Conservation (phyloP, 2,329 filamentous ascomycete species). For the Mycocentrospora acerina region DNA sequence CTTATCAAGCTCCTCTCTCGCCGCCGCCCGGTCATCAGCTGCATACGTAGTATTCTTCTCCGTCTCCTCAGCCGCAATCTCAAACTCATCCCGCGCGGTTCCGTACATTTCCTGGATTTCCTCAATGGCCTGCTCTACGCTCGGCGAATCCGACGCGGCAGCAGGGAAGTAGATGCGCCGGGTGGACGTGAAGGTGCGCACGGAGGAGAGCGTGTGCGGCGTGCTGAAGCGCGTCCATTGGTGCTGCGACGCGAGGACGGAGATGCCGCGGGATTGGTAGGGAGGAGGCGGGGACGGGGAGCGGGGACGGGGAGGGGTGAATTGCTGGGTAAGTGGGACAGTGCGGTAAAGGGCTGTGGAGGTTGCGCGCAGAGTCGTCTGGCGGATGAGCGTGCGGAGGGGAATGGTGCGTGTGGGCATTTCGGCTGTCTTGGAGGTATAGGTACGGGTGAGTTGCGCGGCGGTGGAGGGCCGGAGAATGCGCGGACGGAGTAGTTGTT, state of each 20-base stretch:
- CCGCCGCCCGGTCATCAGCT: slow-evolving; percentile 55
- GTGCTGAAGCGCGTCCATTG: slow-evolving; percentile 40
- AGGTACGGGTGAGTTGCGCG: slow-evolving; percentile 11
- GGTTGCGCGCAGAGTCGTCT: slow-evolving; percentile 26
- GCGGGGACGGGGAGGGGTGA: slow-evolving; percentile 21
- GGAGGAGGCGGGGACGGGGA: slow-evolving; percentile 26
- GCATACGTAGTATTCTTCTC: slow-evolving; percentile 59
- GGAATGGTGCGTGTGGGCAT: slow-evolving; percentile 26
- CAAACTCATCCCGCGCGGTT: slow-evolving; percentile 47
- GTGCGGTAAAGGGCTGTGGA: slow-evolving; percentile 24
- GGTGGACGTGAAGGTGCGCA: slow-evolving; percentile 33
- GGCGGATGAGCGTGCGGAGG: slow-evolving; percentile 33
- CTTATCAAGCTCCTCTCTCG: slow-evolving; percentile 53
- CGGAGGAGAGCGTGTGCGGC: slow-evolving; percentile 29
- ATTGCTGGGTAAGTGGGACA: slow-evolving; percentile 21
- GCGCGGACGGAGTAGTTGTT: slow-evolving; percentile 4
- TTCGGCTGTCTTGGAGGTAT: slow-evolving; percentile 17
- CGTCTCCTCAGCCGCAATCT: slow-evolving; percentile 55
- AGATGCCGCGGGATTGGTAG: slow-evolving; percentile 27
- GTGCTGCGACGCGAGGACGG: slow-evolving; percentile 23
- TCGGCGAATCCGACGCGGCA: slow-evolving; percentile 12
- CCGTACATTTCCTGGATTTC: slow-evolving; percentile 41
- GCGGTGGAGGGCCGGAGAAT: slow-evolving; percentile 10
- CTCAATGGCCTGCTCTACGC: slow-evolving; percentile 38
- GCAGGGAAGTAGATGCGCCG: slow-evolving; percentile 8